These are phyloP conservation scores for Colletotrichum simmondsii DNA, from an alignment of 2,329 filamentous ascomycete genomes.

Conservation along the genomic window DNA sequence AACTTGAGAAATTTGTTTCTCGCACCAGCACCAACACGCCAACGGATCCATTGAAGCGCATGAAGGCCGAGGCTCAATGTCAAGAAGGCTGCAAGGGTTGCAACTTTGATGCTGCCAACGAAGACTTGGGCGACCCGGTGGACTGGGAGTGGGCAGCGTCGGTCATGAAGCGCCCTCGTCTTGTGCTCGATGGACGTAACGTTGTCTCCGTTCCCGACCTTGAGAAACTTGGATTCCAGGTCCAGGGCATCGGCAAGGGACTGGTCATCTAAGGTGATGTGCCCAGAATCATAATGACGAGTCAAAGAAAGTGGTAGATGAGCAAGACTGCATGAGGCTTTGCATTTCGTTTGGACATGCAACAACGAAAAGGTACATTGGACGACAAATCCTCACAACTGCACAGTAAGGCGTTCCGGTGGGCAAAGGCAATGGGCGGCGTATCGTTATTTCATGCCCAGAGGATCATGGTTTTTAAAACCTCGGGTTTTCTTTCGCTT, in stretches of 20 bases:
- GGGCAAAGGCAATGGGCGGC: constrained; percentile 24
- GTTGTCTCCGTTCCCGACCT: constrained; percentile 34
- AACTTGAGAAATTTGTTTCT: constrained; percentile 39
- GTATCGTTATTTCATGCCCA: constrained; percentile 2
- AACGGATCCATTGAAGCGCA: constrained; percentile 54
- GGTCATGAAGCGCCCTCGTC: constrained; percentile 35
- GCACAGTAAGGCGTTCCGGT: constrained; percentile 30
- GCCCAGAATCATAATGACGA: background rate
- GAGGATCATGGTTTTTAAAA: background rate
- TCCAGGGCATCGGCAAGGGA: constrained; percentile 52
- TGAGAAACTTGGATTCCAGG: constrained; percentile 49
- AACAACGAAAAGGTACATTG: constrained; percentile 22
- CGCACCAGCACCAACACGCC: constrained; percentile 46
- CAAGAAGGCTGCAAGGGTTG: constrained; percentile 60
- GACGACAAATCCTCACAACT: constrained; percentile 11
- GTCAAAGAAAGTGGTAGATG: background rate
- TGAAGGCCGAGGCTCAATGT: constrained; percentile 55
- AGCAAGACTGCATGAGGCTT: constrained; percentile 4
- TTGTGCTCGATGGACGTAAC: constrained; percentile 36
- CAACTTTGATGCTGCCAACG: constrained; percentile 44
- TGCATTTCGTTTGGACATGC: constrained; percentile 10
- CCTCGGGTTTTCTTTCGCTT: background rate
- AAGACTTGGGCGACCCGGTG: constrained; percentile 54
- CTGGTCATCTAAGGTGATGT: constrained; percentile 49
- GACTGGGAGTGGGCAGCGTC: constrained; percentile 56